A percentile compares a stretch with the other conserved stretches of the same genome.
These are phyloP conservation scores for Microsporum canis DNA, from an alignment of 2,329 filamentous ascomycete genomes.

Conservation along the genomic window DNA sequence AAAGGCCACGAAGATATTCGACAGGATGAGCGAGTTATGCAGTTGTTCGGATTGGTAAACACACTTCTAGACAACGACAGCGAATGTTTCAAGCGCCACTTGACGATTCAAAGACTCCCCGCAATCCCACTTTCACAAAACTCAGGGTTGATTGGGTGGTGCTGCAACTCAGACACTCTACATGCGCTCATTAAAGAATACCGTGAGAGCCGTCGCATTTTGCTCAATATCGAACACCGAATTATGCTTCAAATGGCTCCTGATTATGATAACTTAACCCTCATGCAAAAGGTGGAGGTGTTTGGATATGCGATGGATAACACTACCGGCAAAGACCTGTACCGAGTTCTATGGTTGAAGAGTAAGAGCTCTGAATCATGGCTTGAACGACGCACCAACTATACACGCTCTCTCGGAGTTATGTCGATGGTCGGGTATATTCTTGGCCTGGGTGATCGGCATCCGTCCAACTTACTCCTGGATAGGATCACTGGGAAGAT, in stretches of 20 bases:
- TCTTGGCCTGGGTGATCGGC: slow-evolving; percentile 85
- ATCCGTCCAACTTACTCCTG: slow-evolving; percentile 96
- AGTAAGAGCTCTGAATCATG: slow-evolving; percentile 96
- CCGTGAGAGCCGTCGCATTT: slow-evolving; percentile 88
- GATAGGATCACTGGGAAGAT: slow-evolving; percentile 94
- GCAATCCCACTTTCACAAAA: slow-evolving; percentile 96
- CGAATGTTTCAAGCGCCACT: slow-evolving; percentile 91
- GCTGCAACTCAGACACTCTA: slow-evolving; percentile 92
- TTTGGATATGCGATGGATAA: slow-evolving; percentile 99
- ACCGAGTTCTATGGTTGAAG: slow-evolving; percentile 96
- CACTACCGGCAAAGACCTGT: slow-evolving; percentile 95
- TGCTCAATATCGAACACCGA: slow-evolving; percentile 97
- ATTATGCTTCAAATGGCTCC: slow-evolving; percentile 99
- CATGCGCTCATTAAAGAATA: slow-evolving; percentile 97
- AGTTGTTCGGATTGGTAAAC: slow-evolving; percentile 95
- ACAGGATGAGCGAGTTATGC: slow-evolving; percentile 98
- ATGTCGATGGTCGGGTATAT: slow-evolving; percentile 99
- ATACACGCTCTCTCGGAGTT: slow-evolving; percentile 89
- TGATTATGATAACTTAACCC: slow-evolving; percentile 93
- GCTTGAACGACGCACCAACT: slow-evolving; percentile 96
- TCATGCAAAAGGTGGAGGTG: slow-evolving; percentile 99
- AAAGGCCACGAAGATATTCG: slow-evolving; percentile 99
- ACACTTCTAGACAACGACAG: slow-evolving; percentile 87
- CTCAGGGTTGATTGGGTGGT: slow-evolving; percentile 90
- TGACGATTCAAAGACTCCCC: slow-evolving; percentile 91